Conservation (phyloP, 169 alveolate species). For the Plasmodium ovale region DNA sequence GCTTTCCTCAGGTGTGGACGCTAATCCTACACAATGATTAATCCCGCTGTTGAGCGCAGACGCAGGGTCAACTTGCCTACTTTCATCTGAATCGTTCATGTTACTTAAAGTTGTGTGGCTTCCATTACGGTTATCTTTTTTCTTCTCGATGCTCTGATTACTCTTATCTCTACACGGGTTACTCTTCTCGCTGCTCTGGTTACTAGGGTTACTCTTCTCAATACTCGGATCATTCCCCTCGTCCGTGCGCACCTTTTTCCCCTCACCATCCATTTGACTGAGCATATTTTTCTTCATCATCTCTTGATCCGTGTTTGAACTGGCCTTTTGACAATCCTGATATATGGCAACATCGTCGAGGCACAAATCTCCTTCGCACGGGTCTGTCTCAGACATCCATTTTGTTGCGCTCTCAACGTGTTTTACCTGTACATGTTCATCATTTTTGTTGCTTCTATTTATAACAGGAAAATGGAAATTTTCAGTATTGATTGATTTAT, state of each 20-base stretch:
- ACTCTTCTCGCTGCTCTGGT: not conserved
- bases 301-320: constrained; percentile 1
- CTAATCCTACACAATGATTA: not conserved
- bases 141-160: too few species aligned
- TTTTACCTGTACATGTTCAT: not conserved
- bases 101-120: not conserved
- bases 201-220: not conserved
- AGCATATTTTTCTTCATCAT: not conserved
- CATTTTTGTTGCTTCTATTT: not conserved
- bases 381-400: not conserved
- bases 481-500: too few species aligned
- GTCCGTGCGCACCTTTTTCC: not conserved
- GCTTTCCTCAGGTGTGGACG: too few species aligned
- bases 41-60: not conserved
- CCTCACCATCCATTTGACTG: not conserved
- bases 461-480: not conserved
- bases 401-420: not conserved
- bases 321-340: not conserved
- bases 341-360: not conserved
- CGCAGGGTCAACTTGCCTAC: not conserved
- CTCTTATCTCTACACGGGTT: not conserved
- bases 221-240: not conserved
- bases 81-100: not conserved
- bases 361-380: not conserved
- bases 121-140: too few species aligned